Evolutionary conservation across 129 eudicot species (phyloP).

Genomic region (Ambrosia trifida): DNA sequence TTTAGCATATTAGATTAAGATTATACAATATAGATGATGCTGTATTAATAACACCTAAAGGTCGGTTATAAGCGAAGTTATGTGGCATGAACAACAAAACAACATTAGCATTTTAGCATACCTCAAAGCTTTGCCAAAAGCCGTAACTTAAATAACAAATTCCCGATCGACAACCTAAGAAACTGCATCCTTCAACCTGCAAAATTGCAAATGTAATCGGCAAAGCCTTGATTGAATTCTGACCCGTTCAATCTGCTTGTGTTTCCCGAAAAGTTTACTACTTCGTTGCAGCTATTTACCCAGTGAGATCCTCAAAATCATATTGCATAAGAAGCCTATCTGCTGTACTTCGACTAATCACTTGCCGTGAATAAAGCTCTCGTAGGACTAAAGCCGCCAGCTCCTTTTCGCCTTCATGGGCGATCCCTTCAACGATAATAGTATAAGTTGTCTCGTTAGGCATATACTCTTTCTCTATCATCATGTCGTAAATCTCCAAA

Average conservation of each 20-base stretch:
- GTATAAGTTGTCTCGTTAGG: conserved; percentile 81
- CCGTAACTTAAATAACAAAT: conserved; percentile 29
- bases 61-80: conserved; percentile 19
- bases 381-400: conserved; percentile 59
- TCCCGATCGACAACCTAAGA: conserved; percentile 18
- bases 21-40: conserved; percentile 37
- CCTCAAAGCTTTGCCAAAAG: conserved; percentile 25
- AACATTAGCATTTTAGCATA: conserved; percentile 29
- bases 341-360: conserved; percentile 53
- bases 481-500: conserved; percentile 53
- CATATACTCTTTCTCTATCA: conserved; percentile 71
- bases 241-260: conserved; percentile 13
- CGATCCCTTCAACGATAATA: conserved; percentile 75
- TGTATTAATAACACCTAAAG: conserved; percentile 24
- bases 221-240: conserved; percentile 14
- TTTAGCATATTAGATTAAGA: conserved; percentile 29
- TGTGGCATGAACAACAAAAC: conserved; percentile 26
- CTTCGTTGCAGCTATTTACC: conserved; percentile 27
- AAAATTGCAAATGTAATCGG: conserved; percentile 12
- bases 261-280: background rate
- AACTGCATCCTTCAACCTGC: conserved; percentile 26
- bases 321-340: conserved; percentile 81
- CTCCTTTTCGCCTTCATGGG: conserved; percentile 62
- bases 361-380: conserved; percentile 52
- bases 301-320: conserved; percentile 52